Evolutionary conservation across 2,329 filamentous ascomycete genomes (phyloP), one percentile per base, ranked within the genome.

Genomic region (Fusarium anthophilum): DNA sequence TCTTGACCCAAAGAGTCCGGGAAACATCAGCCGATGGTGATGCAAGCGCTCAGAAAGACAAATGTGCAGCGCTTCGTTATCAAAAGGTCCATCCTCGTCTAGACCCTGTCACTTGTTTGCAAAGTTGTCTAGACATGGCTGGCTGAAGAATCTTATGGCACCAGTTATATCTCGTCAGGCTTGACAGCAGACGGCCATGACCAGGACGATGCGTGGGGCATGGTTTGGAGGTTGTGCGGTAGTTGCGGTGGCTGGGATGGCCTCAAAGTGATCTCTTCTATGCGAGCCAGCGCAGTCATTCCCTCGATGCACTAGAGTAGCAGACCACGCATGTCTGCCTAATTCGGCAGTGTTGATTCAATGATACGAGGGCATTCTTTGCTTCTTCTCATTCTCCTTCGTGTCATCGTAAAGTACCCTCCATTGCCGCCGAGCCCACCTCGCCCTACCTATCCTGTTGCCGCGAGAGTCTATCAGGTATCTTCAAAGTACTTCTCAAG

Each of bases 171-270:
- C 38, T 53, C 44, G 44, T 39, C 63, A 60, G 51, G 30, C 20
- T 60, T 53, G 48, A 24, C 18, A 62, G 18, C 35, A 51, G 47
- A 48, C 8, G 38, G 41, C 32, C 38, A 45, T 55, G 32, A 39
- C 45, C 44, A 57, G 72, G 54, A 60, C 8, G 26, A 69, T 57
- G 35, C 45, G 68, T 69, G 64, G 68, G 68, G 59, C 63, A 35
- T 55, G 22, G 24, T n/a, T 58, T 28, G 30, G 53, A 54, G 48
- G 58, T 55, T 62, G 41, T 30, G 43, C n/a, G 64, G 68, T 57
- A 39, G 56, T 58, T 72, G 54, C 45, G 59, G 67, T 62, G 63
- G 24, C 24, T 30, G 56, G 51, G 60, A 72, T 53, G 50, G 59
- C 45, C 48, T 68, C 44, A 55, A 58, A 41, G 43, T 37, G 44